These are phyloP conservation scores for Cokeromyces recurvatus DNA, from an alignment of 371 early-diverging fungal species.

Conservation along the genomic window DNA sequence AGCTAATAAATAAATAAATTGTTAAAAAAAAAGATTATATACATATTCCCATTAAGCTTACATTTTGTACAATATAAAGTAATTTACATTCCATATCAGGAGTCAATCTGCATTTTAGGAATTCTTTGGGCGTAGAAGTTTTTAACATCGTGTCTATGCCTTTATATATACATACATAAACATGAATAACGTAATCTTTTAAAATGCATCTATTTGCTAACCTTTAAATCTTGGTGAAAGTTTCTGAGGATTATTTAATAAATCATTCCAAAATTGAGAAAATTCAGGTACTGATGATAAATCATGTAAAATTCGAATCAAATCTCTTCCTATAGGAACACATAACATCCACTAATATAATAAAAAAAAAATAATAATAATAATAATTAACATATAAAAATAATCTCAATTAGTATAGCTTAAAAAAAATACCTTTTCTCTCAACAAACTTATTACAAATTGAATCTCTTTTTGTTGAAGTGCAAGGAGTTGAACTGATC, in stretches of 20 bases:
- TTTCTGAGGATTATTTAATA: constrained; percentile 51
- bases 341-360: constrained; percentile 64
- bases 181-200: constrained; percentile 1
- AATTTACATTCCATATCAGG: constrained; percentile 72
- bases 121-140: constrained; percentile 61
- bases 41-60: too few relatives aligned
- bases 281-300: constrained; percentile 55
- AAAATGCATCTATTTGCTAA: neutral
- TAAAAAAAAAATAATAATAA: neutral
- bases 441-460: constrained; percentile 47
- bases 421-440: constrained; percentile 42
- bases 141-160: constrained; percentile 46
- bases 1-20: constrained; percentile 27
- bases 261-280: constrained; percentile 56
- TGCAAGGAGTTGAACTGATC: constrained; percentile 31
- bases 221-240: constrained; percentile 57
- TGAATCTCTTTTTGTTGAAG: constrained; percentile 54
- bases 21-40: too few relatives aligned
- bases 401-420: neutral
- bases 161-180: neutral
- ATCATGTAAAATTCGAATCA: constrained; percentile 68
- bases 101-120: constrained; percentile 58
- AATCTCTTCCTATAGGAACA: constrained; percentile 63
- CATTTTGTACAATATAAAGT: constrained; percentile 63
- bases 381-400: neutral